Evolutionary conservation across 2,329 filamentous ascomycete species (phyloP), one percentile per base, ranked within the genome.

Genomic region (Ilyonectria robusta): DNA sequence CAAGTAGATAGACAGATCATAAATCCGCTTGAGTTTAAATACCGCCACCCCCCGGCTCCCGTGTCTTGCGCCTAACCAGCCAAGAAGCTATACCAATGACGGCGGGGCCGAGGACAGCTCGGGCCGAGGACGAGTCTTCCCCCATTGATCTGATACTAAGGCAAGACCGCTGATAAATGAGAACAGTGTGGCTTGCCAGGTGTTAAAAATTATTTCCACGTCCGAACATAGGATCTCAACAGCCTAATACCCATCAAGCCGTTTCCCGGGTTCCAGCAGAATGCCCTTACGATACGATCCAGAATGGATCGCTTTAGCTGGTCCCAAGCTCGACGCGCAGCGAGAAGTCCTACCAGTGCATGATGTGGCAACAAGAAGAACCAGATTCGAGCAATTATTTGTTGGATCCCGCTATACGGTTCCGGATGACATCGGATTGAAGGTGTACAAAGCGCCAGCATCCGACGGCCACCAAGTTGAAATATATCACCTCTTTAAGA

Each of bases 401-500:
- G 56, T 59, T 29, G 5, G 5, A 10, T 59, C 29, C 3, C 17
- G 8, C 6, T 48, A 37, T 37, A 26, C 29, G 6, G 10, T 37
- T 15, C 44, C 56, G 2, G 44, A 48, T 2, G 56, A 50, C n/a
- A 48, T 59, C 8, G 44, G 48, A 13, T 7, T 59, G 4, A 37
- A 50, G 11, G 42, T 37, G 17, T 40, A 48, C 44, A 50, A 23
- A 21, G 26, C 42, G 17, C 44, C 44, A 10, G 44, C 56, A 23
- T 59, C 56, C 6, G 56, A 59, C 40, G 56, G 56, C 4, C n/a
- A 59, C 33, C 13, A 59, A n/a, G n/a, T 59, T 48, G 6, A 29
- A 9, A 26, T 59, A 15, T 50, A 59, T n/a, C 56, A 48, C 42
- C 21, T 59, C 44, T 50, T n/a, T 5, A 59, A 59, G 13, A 59